A percentile compares a stretch with the other conserved stretches of the same genome.
phyloP scores from a whole-genome alignment of 2,329 filamentous ascomycete genomes.

The Penicillium sp. region DNA sequence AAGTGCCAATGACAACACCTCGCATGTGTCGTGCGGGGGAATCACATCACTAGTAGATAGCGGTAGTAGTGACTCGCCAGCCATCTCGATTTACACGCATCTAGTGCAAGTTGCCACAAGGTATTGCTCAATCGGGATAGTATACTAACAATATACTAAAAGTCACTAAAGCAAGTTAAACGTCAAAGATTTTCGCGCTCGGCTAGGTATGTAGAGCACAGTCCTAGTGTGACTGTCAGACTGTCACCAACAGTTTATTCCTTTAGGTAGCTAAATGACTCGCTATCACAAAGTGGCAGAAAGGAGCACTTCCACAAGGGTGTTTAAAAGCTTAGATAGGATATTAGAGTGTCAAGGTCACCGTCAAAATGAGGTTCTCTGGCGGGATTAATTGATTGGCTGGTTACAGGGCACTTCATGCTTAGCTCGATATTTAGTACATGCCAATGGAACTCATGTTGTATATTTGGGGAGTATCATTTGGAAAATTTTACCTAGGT shows the following conservation, averaged over 20 bases:
- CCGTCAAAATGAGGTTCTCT: too few relatives aligned
- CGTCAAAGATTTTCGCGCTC: not conserved
- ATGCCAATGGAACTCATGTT: too few relatives aligned
- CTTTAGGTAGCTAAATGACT: not conserved
- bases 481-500: too few relatives aligned
- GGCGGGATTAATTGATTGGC: not conserved
- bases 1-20: constrained; percentile 10
- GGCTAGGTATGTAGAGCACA: not conserved
- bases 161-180: not conserved
- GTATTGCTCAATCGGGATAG: constrained; percentile 4
- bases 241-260: not conserved
- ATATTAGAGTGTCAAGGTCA: not conserved
- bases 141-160: not conserved
- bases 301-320: not conserved
- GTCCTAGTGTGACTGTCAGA: not conserved
- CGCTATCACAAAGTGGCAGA: not conserved
- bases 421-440: too few relatives aligned
- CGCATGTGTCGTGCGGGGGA: constrained; percentile 1
- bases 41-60: not conserved
- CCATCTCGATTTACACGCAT: not conserved
- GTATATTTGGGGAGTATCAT: too few relatives aligned
- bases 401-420: not conserved
- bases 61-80: not conserved
- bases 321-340: not conserved
- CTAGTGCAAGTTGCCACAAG: not conserved